phyloP scores from a whole-genome alignment of 2,329 filamentous ascomycete species.

The Aspergillus pseudonomiae region DNA sequence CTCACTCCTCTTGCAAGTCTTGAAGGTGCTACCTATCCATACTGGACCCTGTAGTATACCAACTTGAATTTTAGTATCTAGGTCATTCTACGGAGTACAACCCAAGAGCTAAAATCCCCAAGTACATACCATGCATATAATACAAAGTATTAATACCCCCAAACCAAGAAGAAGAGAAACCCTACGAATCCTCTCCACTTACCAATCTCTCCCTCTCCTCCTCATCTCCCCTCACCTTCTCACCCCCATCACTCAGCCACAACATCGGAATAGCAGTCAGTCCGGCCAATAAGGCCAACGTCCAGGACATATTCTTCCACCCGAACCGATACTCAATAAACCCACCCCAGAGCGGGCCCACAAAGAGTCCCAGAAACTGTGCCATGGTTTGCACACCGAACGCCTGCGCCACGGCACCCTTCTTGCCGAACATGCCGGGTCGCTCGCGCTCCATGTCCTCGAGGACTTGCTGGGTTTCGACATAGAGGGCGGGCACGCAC shows the following conservation, averaged over 20 bases:
- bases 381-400: slow-evolving; percentile 68
- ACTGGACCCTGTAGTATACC: background rate
- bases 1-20: background rate
- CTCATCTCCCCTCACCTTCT: slow-evolving; percentile 3
- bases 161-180: background rate
- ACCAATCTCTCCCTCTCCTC: slow-evolving; percentile 16
- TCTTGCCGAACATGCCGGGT: slow-evolving; percentile 65
- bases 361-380: slow-evolving; percentile 61
- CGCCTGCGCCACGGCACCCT: slow-evolving; percentile 63
- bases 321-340: slow-evolving; percentile 36
- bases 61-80: background rate
- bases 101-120: background rate
- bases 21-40: background rate
- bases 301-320: slow-evolving; percentile 35
- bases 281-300: slow-evolving; percentile 32
- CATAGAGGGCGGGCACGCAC: slow-evolving; percentile 68
- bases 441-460: slow-evolving; percentile 63
- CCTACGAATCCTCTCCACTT: background rate
- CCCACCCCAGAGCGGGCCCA: slow-evolving; percentile 63
- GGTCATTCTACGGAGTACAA: background rate
- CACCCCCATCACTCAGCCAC: slow-evolving; percentile 15
- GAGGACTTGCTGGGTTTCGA: slow-evolving; percentile 63
- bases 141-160: background rate
- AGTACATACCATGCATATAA: background rate
- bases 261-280: slow-evolving; percentile 32